A percentile compares a stretch with the other conserved stretches of the same genome.
These are phyloP conservation scores for Diaporthe aspalathi DNA, from an alignment of 2,329 filamentous ascomycete genomes.

Conservation along the genomic window DNA sequence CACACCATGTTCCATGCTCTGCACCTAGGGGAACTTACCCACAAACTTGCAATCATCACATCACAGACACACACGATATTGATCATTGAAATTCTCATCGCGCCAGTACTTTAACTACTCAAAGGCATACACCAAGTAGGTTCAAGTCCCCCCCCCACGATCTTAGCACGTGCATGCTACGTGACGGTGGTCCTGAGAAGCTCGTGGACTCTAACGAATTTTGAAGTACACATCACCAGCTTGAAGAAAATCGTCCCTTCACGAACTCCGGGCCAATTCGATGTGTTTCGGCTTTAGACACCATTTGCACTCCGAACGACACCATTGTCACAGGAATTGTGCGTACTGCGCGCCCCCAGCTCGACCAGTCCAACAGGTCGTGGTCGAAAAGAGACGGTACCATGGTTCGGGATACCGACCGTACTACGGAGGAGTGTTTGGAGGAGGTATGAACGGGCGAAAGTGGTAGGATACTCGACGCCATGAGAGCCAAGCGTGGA, in stretches of 20 bases:
- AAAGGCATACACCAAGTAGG: not conserved
- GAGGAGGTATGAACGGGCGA: constrained; percentile 21
- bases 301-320: constrained; percentile 13
- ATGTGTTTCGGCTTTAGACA: constrained; percentile 27
- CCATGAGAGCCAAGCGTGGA: not conserved
- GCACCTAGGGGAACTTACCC: rapidly evolving
- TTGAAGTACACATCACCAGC: not conserved
- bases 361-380: constrained; percentile 15
- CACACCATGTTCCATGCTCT: rapidly evolving
- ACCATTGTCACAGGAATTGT: constrained; percentile 16
- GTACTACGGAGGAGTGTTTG: not conserved
- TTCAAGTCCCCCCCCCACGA: no score
- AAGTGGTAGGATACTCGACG: not conserved
- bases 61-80: not conserved
- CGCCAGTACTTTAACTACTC: not conserved
- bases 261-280: not conserved
- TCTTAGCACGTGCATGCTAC: not conserved
- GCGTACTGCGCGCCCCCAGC: constrained; percentile 14
- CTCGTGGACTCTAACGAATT: not conserved
- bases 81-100: not conserved
- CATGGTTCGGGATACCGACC: not conserved
- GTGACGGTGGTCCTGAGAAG: not conserved
- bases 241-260: not conserved
- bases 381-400: constrained; percentile 15
- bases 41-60: not conserved